These are phyloP conservation scores for Serendipita sp. DNA, from an alignment of 768 basidiomycete genomes.

Conservation along the genomic window DNA sequence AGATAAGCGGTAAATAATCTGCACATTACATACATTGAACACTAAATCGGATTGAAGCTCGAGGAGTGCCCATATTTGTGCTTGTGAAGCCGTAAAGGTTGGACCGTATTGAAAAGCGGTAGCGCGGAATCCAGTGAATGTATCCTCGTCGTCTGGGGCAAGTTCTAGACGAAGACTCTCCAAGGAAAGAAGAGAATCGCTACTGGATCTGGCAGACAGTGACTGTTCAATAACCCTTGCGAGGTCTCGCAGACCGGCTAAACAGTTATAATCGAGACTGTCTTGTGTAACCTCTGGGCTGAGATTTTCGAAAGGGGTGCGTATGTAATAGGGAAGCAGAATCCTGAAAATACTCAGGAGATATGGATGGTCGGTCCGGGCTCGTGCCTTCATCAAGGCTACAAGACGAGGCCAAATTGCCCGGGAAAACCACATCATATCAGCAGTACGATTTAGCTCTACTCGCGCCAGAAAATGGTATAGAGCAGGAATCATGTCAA, in stretches of 20 bases:
- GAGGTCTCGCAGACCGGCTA: slow-evolving; percentile 33
- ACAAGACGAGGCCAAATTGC: slow-evolving; percentile 50
- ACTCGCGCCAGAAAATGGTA: slow-evolving; percentile 56
- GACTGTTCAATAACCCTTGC: slow-evolving; percentile 46
- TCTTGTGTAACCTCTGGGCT: slow-evolving; percentile 12
- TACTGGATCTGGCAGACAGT: slow-evolving; percentile 45
- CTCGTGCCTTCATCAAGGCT: slow-evolving; percentile 64
- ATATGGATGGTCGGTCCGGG: slow-evolving; percentile 59
- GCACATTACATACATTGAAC: slow-evolving; percentile 34
- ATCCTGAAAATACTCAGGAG: slow-evolving; percentile 56
- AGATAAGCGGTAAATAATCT: not conserved
- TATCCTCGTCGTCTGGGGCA: slow-evolving; percentile 13
- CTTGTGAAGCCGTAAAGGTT: slow-evolving; percentile 54
- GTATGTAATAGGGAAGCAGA: slow-evolving; percentile 46
- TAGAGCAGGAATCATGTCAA: slow-evolving; percentile 54
- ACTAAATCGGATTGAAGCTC: slow-evolving; percentile 71
- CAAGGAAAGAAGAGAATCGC: slow-evolving; percentile 50
- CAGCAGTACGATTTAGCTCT: slow-evolving; percentile 54
- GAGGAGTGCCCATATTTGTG: slow-evolving; percentile 61
- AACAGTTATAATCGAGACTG: slow-evolving; percentile 26
- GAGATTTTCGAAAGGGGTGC: slow-evolving; percentile 25
- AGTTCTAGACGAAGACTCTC: slow-evolving; percentile 48
- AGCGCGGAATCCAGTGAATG: slow-evolving; percentile 34
- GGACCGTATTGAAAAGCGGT: slow-evolving; percentile 57
- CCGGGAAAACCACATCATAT: slow-evolving; percentile 44